A percentile compares a stretch with the other conserved stretches of the same genome.
phyloP scores from a whole-genome alignment of 495 filamentous ascomycete species.

The Cairneyella variabilis region DNA sequence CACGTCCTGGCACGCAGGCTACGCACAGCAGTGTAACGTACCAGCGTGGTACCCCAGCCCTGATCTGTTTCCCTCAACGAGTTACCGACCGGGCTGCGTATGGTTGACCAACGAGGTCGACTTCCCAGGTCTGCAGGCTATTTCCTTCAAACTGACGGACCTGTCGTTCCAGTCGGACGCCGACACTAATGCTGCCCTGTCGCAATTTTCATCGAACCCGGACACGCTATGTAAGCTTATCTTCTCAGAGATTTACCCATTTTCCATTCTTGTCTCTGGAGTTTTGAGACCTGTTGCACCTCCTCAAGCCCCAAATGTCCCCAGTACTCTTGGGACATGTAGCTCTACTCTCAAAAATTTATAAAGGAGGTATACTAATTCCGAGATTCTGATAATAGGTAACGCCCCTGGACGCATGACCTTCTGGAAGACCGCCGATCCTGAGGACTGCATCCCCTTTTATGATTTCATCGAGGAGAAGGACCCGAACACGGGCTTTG shows the following conservation, averaged over 20 bases:
- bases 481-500: conserved; percentile 1
- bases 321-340: too few species aligned
- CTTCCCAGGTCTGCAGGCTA: background rate
- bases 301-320: too few species aligned
- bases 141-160: background rate
- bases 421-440: background rate
- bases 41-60: background rate
- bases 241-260: too few species aligned
- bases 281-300: too few species aligned
- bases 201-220: background rate
- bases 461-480: background rate
- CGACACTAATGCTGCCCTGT: background rate
- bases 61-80: background rate
- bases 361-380: too few species aligned
- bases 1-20: background rate
- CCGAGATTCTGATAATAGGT: too few species aligned
- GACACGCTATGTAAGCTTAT: background rate
- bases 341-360: too few species aligned
- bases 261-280: too few species aligned
- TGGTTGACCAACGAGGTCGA: background rate
- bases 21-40: background rate
- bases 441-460: background rate
- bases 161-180: background rate
- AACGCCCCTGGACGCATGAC: background rate
- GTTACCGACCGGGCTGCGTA: background rate